phyloP scores from a whole-genome alignment of 495 filamentous ascomycete species.

The Rhizodiscina lignyota region DNA sequence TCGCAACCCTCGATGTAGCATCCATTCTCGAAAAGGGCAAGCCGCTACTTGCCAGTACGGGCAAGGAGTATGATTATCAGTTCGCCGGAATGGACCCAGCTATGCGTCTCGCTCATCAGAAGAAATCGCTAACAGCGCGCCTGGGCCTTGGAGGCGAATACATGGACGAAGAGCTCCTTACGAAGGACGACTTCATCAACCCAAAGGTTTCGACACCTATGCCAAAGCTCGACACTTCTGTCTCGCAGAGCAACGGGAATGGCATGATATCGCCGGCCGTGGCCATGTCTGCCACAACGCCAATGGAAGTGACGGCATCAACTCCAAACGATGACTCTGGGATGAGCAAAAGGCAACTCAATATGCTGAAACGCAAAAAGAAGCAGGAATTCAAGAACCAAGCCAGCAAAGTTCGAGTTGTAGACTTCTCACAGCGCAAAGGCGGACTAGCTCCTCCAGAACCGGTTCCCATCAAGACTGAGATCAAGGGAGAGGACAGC shows the following conservation, averaged over 20 bases:
- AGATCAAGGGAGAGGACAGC: slow-evolving; percentile 36
- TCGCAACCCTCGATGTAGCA: slow-evolving; percentile 61
- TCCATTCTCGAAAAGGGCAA: slow-evolving; percentile 68
- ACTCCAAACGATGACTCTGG: slow-evolving; percentile 55
- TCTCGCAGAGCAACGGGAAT: not conserved
- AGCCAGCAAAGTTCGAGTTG: slow-evolving; percentile 75
- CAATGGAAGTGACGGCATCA: slow-evolving; percentile 25
- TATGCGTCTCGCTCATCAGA: slow-evolving; percentile 65
- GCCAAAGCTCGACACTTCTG: slow-evolving; percentile 26
- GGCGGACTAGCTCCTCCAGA: slow-evolving; percentile 58
- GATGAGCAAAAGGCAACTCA: slow-evolving; percentile 80
- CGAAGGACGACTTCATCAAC: slow-evolving; percentile 38
- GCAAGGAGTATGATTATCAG: slow-evolving; percentile 67
- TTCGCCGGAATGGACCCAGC: slow-evolving; percentile 69
- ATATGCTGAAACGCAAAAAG: slow-evolving; percentile 74
- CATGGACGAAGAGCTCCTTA: slow-evolving; percentile 65
- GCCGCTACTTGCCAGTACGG: slow-evolving; percentile 62
- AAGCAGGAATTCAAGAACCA: slow-evolving; percentile 33
- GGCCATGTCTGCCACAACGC: slow-evolving; percentile 30
- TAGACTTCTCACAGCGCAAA: slow-evolving; percentile 59
- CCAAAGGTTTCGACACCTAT: slow-evolving; percentile 24
- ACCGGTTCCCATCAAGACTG: slow-evolving; percentile 48
- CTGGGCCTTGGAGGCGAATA: slow-evolving; percentile 76
- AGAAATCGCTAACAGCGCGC: slow-evolving; percentile 67
- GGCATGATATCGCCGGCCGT: slow-evolving; percentile 9